Base-by-base conservation (phyloP, 371 early-diverging fungal species). In the Mortierella sp. region DNA sequence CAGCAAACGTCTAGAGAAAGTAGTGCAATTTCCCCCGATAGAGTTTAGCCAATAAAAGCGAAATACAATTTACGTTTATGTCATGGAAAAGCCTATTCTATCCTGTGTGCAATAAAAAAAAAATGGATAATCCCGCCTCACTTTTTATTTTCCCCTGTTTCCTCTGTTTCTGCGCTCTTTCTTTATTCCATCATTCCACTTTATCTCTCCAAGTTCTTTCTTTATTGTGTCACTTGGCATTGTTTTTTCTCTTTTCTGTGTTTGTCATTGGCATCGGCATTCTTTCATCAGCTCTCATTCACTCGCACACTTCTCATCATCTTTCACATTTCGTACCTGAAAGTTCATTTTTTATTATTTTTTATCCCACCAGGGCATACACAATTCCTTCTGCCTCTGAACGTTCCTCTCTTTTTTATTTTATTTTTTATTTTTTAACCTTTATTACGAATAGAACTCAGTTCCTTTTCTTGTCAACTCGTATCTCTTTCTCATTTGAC, bases 101-200 rank as follows among this genome's bases (percentile, higher is more conserved):
- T 41, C 8, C 43, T 13, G 0, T 13, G 43, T 10, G 43, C 10
- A 41, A 41, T 41, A 48, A 48, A 11, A 55, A 55, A 55, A 55
- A 24, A 28, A 15, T 55, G 55, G 55, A 28, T 55, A 55, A 55
- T 24, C 28, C 24, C 55, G 11, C 48, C 28, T 24, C 24, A 24
- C 5, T 55, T 8, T 16, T 55, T 16, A 22, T 24, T 24, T 55
- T 55, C 15, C 22, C 22, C 22, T 55, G 21, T 21, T 21, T 55
- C 8, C 22, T 24, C 21, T 52, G 21, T 52, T 55, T 24, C 15
- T 6, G 28, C 55, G 55, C 55, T 24, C 55, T 55, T 55, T 55
- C 55, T 55, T 55, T 55, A 55, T 55, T 55, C 62, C 62, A 13
- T 5, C 62, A 24, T 45, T 62, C 19, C 16, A 40, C 21, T 60